These are phyloP conservation scores for Cladosporium colombiae DNA, from an alignment of 2,329 filamentous ascomycete species.

Conservation along the genomic window DNA sequence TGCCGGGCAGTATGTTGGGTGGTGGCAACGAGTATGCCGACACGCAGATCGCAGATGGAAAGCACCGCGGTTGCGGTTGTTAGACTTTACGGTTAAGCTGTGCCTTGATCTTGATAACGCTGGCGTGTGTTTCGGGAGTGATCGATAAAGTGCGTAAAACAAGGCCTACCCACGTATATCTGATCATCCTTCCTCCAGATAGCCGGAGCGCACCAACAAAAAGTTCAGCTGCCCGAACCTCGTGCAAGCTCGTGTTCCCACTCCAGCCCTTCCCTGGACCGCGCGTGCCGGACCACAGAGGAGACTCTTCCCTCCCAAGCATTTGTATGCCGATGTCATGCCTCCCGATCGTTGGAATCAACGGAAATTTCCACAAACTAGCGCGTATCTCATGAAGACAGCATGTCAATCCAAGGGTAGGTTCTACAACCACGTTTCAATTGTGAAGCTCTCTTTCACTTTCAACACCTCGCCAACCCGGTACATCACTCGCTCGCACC, in stretches of 20 bases:
- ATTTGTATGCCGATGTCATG: neutral
- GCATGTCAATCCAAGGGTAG: neutral
- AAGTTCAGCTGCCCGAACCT: no score
- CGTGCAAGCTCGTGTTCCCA: slow-evolving; percentile 5
- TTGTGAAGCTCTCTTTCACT: neutral
- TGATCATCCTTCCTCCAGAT: neutral
- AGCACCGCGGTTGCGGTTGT: neutral
- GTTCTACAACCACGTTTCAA: neutral
- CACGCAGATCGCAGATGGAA: neutral
- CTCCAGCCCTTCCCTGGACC: neutral
- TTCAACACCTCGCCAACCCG: neutral
- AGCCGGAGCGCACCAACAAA: no score
- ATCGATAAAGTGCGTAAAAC: neutral
- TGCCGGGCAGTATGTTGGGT: neutral
- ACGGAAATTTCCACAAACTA: neutral
- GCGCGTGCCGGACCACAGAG: slow-evolving; percentile 6
- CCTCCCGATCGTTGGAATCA: slow-evolving; percentile 7
- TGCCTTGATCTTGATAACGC: neutral
- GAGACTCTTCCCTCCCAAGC: neutral
- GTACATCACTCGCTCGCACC: neutral
- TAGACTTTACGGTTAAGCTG: neutral
- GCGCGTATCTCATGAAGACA: neutral
- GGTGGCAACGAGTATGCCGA: neutral
- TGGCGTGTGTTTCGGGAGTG: neutral
- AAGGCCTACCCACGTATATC: neutral